Conservation (phyloP, 805 yeast genomes). For the Candida silvicultrix region DNA sequence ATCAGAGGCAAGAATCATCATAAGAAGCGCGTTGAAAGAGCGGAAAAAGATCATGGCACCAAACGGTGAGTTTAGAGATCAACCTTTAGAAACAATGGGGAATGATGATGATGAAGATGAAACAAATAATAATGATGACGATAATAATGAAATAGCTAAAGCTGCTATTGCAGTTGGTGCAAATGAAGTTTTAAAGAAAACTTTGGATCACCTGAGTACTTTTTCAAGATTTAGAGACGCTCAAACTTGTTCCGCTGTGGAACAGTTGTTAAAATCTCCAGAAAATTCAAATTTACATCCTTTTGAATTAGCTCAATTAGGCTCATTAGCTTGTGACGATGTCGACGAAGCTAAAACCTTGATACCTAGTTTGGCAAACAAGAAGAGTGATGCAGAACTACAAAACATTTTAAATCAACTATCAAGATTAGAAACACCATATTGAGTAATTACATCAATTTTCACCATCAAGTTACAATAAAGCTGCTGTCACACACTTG, state of each 20-base stretch:
- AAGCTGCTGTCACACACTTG: too few relatives aligned
- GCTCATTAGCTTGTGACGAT: constrained; percentile 90
- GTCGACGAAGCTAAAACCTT: constrained; percentile 95
- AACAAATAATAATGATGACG: constrained; percentile 21
- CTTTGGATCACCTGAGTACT: constrained; percentile 76
- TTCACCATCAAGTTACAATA: neutral
- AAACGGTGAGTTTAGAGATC: constrained; percentile 28
- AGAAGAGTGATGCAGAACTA: constrained; percentile 80
- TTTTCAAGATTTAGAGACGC: constrained; percentile 91
- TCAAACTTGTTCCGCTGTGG: constrained; percentile 90
- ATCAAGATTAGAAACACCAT: constrained; percentile 52
- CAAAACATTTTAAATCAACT: constrained; percentile 85
- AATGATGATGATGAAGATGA: constrained; percentile 27
- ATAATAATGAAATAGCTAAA: constrained; percentile 27
- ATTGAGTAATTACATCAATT: constrained; percentile 13
- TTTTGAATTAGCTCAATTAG: constrained; percentile 86
- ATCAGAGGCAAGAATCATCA: constrained; percentile 83
- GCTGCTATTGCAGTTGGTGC: constrained; percentile 64
- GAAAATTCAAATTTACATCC: constrained; percentile 84
- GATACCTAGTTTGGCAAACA: constrained; percentile 78
- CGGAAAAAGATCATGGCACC: constrained; percentile 50
- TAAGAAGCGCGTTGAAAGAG: constrained; percentile 83
- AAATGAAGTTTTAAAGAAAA: constrained; percentile 84
- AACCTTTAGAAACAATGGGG: constrained; percentile 20
- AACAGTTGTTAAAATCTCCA: constrained; percentile 67